A percentile compares a stretch with the other conserved stretches of the same genome.
These are phyloP conservation scores for Lentithecium fluviatile DNA, from an alignment of 495 filamentous ascomycete species.

Conservation along the genomic window DNA sequence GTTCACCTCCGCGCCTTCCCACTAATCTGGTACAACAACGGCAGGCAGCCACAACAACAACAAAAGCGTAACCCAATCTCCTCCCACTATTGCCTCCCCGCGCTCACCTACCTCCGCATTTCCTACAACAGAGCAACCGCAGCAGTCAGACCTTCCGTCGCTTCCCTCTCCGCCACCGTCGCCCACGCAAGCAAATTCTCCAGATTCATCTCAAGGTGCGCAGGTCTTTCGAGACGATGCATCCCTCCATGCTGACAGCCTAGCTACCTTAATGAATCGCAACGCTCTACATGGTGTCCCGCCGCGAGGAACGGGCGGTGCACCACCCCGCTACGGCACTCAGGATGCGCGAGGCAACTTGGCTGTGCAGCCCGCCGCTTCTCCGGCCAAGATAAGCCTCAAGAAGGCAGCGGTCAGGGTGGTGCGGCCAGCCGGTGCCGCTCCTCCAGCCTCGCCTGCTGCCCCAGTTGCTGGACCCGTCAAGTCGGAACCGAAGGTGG, in stretches of 20 bases:
- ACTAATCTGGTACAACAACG: too few relatives aligned
- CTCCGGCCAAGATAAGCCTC: conserved; percentile 6
- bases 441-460: background rate
- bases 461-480: background rate
- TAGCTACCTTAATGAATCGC: background rate
- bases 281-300: background rate
- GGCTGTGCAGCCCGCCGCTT: conserved; percentile 19
- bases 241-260: background rate
- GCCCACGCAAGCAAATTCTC: too few relatives aligned
- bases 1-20: too few relatives aligned
- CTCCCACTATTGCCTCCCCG: background rate
- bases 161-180: too few relatives aligned
- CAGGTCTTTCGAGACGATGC: too few relatives aligned
- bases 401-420: conserved; percentile 25
- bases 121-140: background rate
- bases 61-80: background rate
- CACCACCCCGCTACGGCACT: background rate
- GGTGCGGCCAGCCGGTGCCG: background rate
- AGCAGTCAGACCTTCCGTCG: too few relatives aligned
- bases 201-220: too few relatives aligned
- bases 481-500: background rate
- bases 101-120: background rate
- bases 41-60: too few relatives aligned
- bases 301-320: background rate
- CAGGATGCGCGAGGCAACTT: conserved; percentile 19